These are phyloP conservation scores for Cucumis cinereus DNA, from an alignment of 306 rosid genomes.

Conservation along the genomic window DNA sequence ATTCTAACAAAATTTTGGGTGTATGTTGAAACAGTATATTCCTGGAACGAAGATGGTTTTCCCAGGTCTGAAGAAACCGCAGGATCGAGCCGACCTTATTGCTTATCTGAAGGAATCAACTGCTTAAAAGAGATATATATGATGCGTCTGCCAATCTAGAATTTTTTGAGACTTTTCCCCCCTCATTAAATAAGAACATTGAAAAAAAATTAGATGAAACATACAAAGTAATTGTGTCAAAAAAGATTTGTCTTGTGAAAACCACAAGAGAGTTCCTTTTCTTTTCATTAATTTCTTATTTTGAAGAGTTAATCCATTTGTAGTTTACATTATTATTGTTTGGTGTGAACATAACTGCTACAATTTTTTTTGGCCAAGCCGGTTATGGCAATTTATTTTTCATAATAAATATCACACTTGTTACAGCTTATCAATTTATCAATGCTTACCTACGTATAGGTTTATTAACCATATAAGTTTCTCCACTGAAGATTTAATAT, in stretches of 20 bases:
- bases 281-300: not conserved
- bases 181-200: slow-evolving; percentile 1
- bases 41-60: slow-evolving; percentile 99
- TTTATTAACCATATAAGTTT: no score
- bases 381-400: not conserved
- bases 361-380: not conserved
- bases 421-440: not conserved
- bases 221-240: not conserved
- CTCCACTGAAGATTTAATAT: no score
- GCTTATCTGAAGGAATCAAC: slow-evolving; percentile 81
- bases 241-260: not conserved
- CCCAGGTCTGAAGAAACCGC: slow-evolving; percentile 93
- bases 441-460: not conserved
- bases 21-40: slow-evolving; percentile 3
- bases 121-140: slow-evolving; percentile 8
- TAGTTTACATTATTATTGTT: not conserved
- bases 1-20: not conserved
- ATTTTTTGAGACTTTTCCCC: not conserved
- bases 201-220: not conserved
- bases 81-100: slow-evolving; percentile 88
- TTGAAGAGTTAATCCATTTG: not conserved
- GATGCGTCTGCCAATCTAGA: not conserved
- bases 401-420: not conserved
- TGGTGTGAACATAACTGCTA: not conserved
- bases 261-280: not conserved